Percentiles rank a stretch among this genome's conserved stretches.
These are phyloP conservation scores for Fusarium siculi DNA, from an alignment of 2,329 filamentous ascomycete genomes.

Conservation along the genomic window DNA sequence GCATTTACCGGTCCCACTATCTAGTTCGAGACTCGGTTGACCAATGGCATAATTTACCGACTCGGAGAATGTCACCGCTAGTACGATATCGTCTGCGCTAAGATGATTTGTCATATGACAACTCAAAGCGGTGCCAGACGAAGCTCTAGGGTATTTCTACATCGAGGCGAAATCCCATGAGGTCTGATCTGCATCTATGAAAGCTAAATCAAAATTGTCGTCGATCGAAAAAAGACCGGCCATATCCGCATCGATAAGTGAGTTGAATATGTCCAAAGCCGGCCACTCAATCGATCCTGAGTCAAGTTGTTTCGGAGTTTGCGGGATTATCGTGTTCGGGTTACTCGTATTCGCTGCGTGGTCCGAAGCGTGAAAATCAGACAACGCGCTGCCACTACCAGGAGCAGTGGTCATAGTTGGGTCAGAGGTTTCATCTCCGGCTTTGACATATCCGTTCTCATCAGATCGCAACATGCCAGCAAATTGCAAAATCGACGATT, in stretches of 20 bases:
- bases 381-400: accelerated
- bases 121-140: too few species aligned
- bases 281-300: neutral
- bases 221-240: neutral
- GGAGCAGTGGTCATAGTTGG: neutral
- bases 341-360: neutral
- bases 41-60: constrained; percentile 20
- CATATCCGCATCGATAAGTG: constrained; percentile 15
- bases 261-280: constrained; percentile 5
- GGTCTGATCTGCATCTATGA: neutral
- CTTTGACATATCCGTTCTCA: neutral
- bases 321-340: neutral
- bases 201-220: neutral
- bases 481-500: neutral
- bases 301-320: accelerated
- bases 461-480: neutral
- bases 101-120: constrained; percentile 1
- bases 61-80: neutral
- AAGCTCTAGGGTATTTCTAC: neutral
- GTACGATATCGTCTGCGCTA: neutral
- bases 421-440: neutral
- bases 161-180: neutral
- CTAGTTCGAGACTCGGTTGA: accelerated
- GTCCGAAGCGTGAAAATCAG: too few species aligned
- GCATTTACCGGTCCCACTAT: constrained; percentile 19